Base-by-base conservation (phyloP, 2,329 filamentous ascomycete species). In the Exophiala phaeomuriformis region DNA sequence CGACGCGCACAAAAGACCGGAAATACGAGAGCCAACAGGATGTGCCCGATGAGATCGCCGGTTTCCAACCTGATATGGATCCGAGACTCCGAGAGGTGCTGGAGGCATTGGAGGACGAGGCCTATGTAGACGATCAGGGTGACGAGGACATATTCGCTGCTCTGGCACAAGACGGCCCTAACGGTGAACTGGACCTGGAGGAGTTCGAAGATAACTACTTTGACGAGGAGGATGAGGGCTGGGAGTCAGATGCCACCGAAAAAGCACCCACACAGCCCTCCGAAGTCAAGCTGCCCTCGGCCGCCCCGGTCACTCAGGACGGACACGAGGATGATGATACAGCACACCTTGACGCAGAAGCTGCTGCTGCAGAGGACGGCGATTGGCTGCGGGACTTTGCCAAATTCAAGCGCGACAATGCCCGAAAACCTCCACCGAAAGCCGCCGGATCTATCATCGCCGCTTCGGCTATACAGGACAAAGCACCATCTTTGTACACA, bases 51-150 rank as follows among this genome's bases (percentile, higher is more conserved):
- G 84, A 83, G 5, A 87, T 98, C 64, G 85, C 87, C 2, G 93
- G 93, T 0, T 95, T 98, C 69, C 86, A 98, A 70, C 93, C 94
- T 4, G 90, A 97, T 66, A 97, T 98, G 93, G 94, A 98, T 65
- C 90, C 90, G 1, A 79, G 91, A 37, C 69, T 98, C 62, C 81
- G 93, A 43, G 93, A 98, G 69, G 90, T 90, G 3, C 73, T 98
- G 28, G 90, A 96, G 71, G 93, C 93, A 7, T 74, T 98, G 31
- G 93, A 98, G 46, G 93, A 98, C 65, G 93, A 98, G 28, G 91
- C 86, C 2, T 98, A 89, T 66, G 90, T 98, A 1, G 91, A 87
- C 46, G 79, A 87, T 4, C 81, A 91, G 35, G 78, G 80, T 30
- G 82, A 84, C 28, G 88, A 93, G n/a, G 87, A 93, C 51, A 72